Percentiles rank a stretch among this genome's conserved stretches.
Evolutionary conservation across 2,329 filamentous ascomycete species (phyloP).

Genomic region (Calonectria leucothoes): DNA sequence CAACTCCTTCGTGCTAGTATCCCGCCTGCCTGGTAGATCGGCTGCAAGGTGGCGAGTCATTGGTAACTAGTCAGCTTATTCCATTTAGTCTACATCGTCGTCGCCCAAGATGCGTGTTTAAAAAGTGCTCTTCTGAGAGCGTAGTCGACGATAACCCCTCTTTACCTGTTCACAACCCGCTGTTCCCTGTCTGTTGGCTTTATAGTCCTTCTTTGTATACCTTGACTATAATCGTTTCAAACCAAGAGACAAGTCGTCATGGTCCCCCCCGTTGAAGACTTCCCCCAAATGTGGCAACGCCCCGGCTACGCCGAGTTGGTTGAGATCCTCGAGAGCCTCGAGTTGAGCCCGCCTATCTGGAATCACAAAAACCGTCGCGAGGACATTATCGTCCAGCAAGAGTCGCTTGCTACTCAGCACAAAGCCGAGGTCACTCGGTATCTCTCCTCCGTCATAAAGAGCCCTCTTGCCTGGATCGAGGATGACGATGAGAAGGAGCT

Average conservation of each 20-base stretch:
- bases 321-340: slow-evolving; percentile 73
- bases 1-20: not conserved
- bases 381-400: slow-evolving; percentile 55
- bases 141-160: slow-evolving; percentile 9
- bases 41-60: not conserved
- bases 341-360: slow-evolving; percentile 77
- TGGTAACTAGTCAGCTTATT: not conserved
- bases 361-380: slow-evolving; percentile 57
- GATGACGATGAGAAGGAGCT: slow-evolving; percentile 74
- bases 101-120: slow-evolving; percentile 22
- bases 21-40: slow-evolving; percentile 8
- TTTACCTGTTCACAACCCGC: not conserved
- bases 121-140: slow-evolving; percentile 22
- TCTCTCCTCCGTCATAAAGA: slow-evolving; percentile 76
- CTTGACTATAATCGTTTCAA: not conserved
- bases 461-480: slow-evolving; percentile 74
- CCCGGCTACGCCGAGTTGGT: slow-evolving; percentile 75
- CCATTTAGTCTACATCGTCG: not conserved
- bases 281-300: slow-evolving; percentile 85
- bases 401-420: slow-evolving; percentile 53
- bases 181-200: not conserved
- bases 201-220: not conserved
- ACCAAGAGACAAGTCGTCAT: slow-evolving; percentile 29
- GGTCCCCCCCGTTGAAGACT: slow-evolving; percentile 62
- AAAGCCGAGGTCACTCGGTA: slow-evolving; percentile 71